Evolutionary conservation across 352 stramenopile species (phyloP).

Genomic region (Pythium coloratum): DNA sequence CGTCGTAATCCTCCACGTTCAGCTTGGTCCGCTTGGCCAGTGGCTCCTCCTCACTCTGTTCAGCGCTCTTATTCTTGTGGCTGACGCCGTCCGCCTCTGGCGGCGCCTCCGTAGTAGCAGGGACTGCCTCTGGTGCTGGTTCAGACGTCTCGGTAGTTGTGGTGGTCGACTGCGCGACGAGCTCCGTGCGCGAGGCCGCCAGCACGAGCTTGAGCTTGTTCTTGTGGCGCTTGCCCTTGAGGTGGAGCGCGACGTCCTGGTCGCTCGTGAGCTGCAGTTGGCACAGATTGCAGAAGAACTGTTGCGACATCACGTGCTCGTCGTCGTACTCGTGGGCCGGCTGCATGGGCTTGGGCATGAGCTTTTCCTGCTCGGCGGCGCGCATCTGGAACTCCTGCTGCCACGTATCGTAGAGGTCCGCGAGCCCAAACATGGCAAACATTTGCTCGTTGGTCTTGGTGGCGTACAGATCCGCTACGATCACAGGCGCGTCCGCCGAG

Average conservation of each 20-base stretch:
- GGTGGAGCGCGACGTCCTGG: conserved; percentile 67
- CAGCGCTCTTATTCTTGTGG: neutral
- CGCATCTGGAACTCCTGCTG: conserved; percentile 52
- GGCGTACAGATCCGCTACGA: conserved; percentile 53
- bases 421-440: conserved; percentile 70
- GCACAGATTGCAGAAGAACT: conserved; percentile 72
- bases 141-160: neutral
- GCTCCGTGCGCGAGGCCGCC: conserved; percentile 54
- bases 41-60: neutral
- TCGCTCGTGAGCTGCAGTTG: conserved; percentile 73
- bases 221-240: conserved; percentile 85
- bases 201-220: conserved; percentile 58
- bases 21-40: conserved; percentile 7
- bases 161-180: conserved; percentile 28
- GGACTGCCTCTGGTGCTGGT: too few species aligned
- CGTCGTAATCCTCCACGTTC: neutral
- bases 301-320: conserved; percentile 39
- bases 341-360: conserved; percentile 19
- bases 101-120: neutral
- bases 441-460: conserved; percentile 70
- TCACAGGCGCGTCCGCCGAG: conserved; percentile 34
- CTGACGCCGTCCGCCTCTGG: neutral
- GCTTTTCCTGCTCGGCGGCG: conserved; percentile 30
- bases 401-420: conserved; percentile 55
- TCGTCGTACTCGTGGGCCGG: conserved; percentile 43